Conservation (phyloP, 2,329 filamentous ascomycete genomes). For the Fusarium bactridioides region DNA sequence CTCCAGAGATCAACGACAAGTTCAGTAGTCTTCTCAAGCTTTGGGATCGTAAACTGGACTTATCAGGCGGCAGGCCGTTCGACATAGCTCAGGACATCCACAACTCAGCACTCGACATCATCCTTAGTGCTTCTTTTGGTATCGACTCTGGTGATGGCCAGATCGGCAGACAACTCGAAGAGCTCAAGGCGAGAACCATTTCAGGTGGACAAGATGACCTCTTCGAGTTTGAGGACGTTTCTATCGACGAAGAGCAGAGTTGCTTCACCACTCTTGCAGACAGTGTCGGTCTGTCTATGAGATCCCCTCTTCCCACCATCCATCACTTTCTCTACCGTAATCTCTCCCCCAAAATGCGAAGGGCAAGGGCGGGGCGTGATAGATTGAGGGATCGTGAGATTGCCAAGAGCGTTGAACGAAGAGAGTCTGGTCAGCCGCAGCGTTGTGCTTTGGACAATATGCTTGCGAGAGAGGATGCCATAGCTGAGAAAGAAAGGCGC, state of each 20-base stretch:
- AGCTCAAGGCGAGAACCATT: background rate
- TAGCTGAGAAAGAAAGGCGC: slow-evolving; percentile 43
- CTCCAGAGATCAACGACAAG: slow-evolving; percentile 44
- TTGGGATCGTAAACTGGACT: slow-evolving; percentile 42
- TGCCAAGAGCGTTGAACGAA: slow-evolving; percentile 17
- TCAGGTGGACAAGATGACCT: slow-evolving; percentile 6
- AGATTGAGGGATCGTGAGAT: slow-evolving; percentile 22
- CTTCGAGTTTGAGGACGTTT: slow-evolving; percentile 15
- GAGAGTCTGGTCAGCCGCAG: background rate
- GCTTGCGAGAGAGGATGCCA: slow-evolving; percentile 41
- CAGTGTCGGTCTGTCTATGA: slow-evolving; percentile 4
- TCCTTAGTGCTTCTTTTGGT: slow-evolving; percentile 43
- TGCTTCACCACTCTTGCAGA: slow-evolving; percentile 14
- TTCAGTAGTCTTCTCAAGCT: slow-evolving; percentile 42
- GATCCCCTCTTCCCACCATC: slow-evolving; percentile 5
- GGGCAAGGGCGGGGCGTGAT: background rate
- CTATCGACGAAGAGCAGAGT: slow-evolving; percentile 7
- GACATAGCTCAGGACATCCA: slow-evolving; percentile 42
- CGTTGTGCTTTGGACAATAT: slow-evolving; percentile 43
- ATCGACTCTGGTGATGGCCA: slow-evolving; percentile 9
- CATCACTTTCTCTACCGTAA: slow-evolving; percentile 28
- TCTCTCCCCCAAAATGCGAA: slow-evolving; percentile 1
- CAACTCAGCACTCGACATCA: slow-evolving; percentile 43
- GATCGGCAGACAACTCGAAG: background rate
- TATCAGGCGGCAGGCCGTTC: slow-evolving; percentile 43